Evolutionary conservation across 73 alveolate genomes (phyloP).

Genomic region (Paramecium sexaurelia): DNA sequence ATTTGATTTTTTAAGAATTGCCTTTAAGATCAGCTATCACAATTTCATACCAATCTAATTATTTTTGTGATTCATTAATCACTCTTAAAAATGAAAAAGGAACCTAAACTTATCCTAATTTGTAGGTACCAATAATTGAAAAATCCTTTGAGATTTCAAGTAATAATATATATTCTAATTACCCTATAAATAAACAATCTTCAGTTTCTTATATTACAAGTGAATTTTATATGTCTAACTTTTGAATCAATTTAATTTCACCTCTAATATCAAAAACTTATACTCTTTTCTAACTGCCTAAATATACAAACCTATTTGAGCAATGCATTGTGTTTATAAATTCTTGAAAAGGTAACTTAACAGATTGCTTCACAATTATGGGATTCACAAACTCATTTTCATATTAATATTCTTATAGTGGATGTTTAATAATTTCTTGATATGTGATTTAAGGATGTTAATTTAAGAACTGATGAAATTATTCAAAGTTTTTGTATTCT

Average conservation of each 20-base stretch:
- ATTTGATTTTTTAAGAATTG: neutral
- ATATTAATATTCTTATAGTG: neutral
- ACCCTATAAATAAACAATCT: neutral
- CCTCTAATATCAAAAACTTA: neutral
- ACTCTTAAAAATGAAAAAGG: neutral
- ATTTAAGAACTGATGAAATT: neutral
- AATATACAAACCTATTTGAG: neutral
- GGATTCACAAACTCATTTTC: conserved; percentile 6
- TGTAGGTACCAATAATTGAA: conserved; percentile 8
- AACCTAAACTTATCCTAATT: neutral
- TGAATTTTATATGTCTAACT: neutral
- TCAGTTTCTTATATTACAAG: neutral
- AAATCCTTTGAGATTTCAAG: neutral
- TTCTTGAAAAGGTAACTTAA: neutral
- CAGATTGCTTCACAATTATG: neutral
- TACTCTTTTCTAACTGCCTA: neutral
- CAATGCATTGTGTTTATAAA: conserved; percentile 6
- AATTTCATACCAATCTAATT: conserved; percentile 15
- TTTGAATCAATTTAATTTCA: neutral
- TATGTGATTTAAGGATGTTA: neutral
- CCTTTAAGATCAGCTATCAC: neutral
- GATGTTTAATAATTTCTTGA: neutral
- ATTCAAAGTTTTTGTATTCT: neutral
- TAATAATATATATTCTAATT: neutral
- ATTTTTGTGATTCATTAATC: neutral